These are phyloP conservation scores for Beauveria varroae DNA, from an alignment of 2,329 filamentous ascomycete genomes.

Conservation along the genomic window DNA sequence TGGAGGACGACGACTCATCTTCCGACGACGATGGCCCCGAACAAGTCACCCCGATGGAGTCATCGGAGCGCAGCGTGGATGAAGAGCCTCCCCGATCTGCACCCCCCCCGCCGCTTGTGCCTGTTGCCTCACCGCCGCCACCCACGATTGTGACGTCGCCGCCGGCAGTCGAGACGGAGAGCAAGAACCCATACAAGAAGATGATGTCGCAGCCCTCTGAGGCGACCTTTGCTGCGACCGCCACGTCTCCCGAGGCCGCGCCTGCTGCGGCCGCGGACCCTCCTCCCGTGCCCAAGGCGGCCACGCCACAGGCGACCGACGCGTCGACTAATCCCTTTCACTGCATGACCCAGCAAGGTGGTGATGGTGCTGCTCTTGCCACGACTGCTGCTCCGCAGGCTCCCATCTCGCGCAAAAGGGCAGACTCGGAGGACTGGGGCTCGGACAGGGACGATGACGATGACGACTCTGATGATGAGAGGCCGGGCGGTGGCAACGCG, in stretches of 20 bases:
- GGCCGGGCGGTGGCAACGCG: constrained; percentile 72
- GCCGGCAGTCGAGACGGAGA: constrained; percentile 58
- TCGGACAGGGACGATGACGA: constrained; percentile 55
- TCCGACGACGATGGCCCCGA: constrained; percentile 77
- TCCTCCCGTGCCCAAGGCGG: constrained; percentile 26
- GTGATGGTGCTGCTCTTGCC: constrained; percentile 10
- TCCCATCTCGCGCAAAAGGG: constrained; percentile 45
- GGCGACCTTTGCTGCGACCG: constrained; percentile 35
- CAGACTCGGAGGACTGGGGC: constrained; percentile 69
- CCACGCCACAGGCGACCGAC: constrained; percentile 40
- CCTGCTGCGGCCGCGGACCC: constrained; percentile 28
- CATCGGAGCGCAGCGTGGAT: constrained; percentile 48
- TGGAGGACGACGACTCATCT: constrained; percentile 68
- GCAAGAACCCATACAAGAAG: constrained; percentile 91
- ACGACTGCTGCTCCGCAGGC: constrained; percentile 40
- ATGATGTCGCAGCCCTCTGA: constrained; percentile 69
- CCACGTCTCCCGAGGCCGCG: constrained; percentile 32
- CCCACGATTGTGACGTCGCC: constrained; percentile 45
- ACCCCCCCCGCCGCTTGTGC: constrained; percentile 41
- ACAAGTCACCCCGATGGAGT: constrained; percentile 57
- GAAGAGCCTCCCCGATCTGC: constrained; percentile 47
- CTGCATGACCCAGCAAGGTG: constrained; percentile 60
- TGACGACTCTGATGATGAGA: constrained; percentile 70
- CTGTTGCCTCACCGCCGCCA: constrained; percentile 40
- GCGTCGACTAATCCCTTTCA: constrained; percentile 95